phyloP scores from a whole-genome alignment of 208 protist genomes.

The Porcisia deanei region DNA sequence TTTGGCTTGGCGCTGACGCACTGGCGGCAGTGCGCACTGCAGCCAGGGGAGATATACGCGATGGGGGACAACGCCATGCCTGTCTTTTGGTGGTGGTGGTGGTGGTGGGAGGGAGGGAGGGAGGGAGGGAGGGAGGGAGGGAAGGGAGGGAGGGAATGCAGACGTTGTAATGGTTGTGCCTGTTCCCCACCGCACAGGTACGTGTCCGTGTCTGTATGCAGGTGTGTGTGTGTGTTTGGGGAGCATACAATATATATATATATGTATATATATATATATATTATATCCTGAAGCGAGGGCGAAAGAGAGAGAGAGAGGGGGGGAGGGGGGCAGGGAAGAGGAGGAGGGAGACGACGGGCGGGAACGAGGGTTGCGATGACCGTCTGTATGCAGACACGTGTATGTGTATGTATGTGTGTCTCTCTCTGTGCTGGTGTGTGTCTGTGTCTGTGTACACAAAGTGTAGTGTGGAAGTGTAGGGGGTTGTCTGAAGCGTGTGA shows the following conservation, averaged over 20 bases:
- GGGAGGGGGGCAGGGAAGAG: background rate
- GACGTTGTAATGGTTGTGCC: background rate
- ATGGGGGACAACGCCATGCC: conserved; percentile 73
- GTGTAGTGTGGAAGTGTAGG: too few species aligned
- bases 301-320: background rate
- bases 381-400: background rate
- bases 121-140: background rate
- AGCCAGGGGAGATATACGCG: conserved; percentile 67
- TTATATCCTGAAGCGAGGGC: background rate
- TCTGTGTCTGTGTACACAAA: too few species aligned
- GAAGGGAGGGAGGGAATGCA: background rate
- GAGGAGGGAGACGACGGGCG: background rate
- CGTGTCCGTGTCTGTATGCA: background rate
- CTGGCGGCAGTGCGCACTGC: conserved; percentile 53
- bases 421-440: too few species aligned
- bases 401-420: too few species aligned
- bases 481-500: too few species aligned
- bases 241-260: background rate
- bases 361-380: background rate
- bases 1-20: conserved; percentile 56
- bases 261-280: background rate
- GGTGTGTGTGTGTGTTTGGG: background rate
- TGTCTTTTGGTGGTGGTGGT: background rate
- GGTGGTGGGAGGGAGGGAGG: background rate
- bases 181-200: background rate